Evolutionary conservation across 768 basidiomycete species (phyloP).

Genomic region (Baorangia bicolor): DNA sequence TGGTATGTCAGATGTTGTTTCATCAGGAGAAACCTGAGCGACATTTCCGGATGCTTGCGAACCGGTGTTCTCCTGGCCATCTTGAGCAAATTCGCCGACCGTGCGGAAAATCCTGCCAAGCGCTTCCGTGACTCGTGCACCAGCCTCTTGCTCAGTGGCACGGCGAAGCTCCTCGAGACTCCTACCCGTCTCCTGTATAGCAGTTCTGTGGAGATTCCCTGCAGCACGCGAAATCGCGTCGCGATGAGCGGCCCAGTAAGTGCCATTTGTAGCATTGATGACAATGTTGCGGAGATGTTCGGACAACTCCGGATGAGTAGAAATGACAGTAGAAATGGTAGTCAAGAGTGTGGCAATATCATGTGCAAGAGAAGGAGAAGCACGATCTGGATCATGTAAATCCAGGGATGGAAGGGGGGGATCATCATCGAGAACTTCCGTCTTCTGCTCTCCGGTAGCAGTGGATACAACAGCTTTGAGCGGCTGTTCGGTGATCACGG

Average conservation of each 20-base stretch:
- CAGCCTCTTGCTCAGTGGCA: slow-evolving; percentile 62
- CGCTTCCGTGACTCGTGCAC: slow-evolving; percentile 59
- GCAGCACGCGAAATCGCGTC: slow-evolving; percentile 58
- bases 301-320: slow-evolving; percentile 69
- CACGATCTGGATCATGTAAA: slow-evolving; percentile 21
- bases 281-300: slow-evolving; percentile 65
- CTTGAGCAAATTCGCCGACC: slow-evolving; percentile 40
- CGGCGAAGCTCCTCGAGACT: slow-evolving; percentile 47
- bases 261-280: slow-evolving; percentile 58
- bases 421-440: slow-evolving; percentile 34
- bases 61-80: slow-evolving; percentile 7
- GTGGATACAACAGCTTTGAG: slow-evolving; percentile 15
- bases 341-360: slow-evolving; percentile 65
- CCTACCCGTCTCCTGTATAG: slow-evolving; percentile 37
- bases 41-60: slow-evolving; percentile 1
- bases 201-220: slow-evolving; percentile 49
- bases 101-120: slow-evolving; percentile 57
- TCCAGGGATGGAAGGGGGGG: slow-evolving; percentile 53
- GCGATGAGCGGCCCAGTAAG: slow-evolving; percentile 69
- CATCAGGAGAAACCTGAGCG: background rate
- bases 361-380: slow-evolving; percentile 50
- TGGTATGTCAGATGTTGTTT: background rate
- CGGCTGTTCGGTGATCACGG: slow-evolving; percentile 32
- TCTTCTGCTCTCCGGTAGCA: slow-evolving; percentile 9
- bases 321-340: slow-evolving; percentile 52